Evolutionary conservation across 2,329 filamentous ascomycete genomes (phyloP), one percentile per base, ranked within the genome.

Genomic region (Emergomyces pasteurianus): DNA sequence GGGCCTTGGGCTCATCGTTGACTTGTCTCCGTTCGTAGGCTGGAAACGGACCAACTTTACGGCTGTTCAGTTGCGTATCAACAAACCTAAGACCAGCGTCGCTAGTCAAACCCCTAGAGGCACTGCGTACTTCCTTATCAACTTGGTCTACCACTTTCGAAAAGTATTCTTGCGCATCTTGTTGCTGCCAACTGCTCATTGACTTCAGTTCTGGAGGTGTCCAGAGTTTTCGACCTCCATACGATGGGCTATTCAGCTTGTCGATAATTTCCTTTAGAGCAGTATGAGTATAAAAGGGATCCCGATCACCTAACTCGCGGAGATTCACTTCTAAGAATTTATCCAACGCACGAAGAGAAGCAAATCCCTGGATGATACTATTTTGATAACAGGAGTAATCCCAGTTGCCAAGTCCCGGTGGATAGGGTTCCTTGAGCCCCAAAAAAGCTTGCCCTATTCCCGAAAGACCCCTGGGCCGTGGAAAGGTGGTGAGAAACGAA

Each of bases 301-400:
- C 70, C 43, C 77, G 72, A 1, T 68, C 67, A 0, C 68, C 64
- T 53, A 80, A 71, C 26, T 71, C 58, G 46, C 72, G 65, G 21
- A 77, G 64, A 62, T 77, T 78, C 31, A 65, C 66, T n/a, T 65
- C 77, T 8, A 95, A 80, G 68, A 90, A 94, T 2, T 76, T 77
- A 31, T 83, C 81, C 36, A 97, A 77, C 4, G 86, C 82, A 21
- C 82, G 81, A 36, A 97, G 79, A 3, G 92, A 87, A 1, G 92
- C 86, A 49, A 97, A 78, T 7, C 87, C 86, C 72, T 96, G 91
- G 12, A 99, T 84, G 23, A 96, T 87, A 71, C 92, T 96, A 74
- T 99, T 99, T 74, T 97, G 94, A 73, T 95, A 99, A 78, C 94
- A 97, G 1, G 91, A 96, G 72, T 96, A 96, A 77, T 95, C 90